These are phyloP conservation scores for Collybiopsis luxurians DNA, from an alignment of 768 basidiomycete genomes.

Conservation along the genomic window DNA sequence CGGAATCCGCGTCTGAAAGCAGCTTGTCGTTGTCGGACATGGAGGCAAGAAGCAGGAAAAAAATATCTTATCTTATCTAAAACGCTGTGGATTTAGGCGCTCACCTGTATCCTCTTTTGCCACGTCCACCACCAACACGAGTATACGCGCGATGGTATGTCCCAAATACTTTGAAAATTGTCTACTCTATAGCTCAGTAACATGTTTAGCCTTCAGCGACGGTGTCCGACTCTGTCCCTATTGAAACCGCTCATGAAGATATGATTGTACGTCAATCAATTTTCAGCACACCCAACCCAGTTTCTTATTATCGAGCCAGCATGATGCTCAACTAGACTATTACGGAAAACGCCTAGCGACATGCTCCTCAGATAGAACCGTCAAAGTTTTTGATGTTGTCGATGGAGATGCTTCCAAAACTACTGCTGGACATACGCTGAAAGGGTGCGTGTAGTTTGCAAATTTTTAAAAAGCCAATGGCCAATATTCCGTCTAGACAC, in stretches of 20 bases:
- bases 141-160: conserved; percentile 2
- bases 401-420: conserved; percentile 77
- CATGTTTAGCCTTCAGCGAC: conserved; percentile 43
- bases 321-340: conserved; percentile 98
- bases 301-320: conserved; percentile 45
- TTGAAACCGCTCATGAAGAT: conserved; percentile 97
- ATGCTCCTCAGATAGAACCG: conserved; percentile 92
- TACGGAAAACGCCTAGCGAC: conserved; percentile 96
- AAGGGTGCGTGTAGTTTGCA: conserved; percentile 52
- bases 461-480: neutral
- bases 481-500: conserved; percentile 51
- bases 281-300: too few relatives aligned
- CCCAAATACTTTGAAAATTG: too few relatives aligned
- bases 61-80: conserved; percentile 1
- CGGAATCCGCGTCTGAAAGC: conserved; percentile 42
- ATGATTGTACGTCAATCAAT: conserved; percentile 77
- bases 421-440: conserved; percentile 65
- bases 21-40: too few relatives aligned
- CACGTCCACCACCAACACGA: neutral
- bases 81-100: neutral
- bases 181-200: neutral
- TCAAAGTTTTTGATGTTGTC: conserved; percentile 93
- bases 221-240: conserved; percentile 69
- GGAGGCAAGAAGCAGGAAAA: neutral
- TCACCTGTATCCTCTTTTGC: neutral